Evolutionary conservation across 2,329 filamentous ascomycete genomes (phyloP), one percentile per base, ranked within the genome.

Genomic region (Orbilia oligospora): DNA sequence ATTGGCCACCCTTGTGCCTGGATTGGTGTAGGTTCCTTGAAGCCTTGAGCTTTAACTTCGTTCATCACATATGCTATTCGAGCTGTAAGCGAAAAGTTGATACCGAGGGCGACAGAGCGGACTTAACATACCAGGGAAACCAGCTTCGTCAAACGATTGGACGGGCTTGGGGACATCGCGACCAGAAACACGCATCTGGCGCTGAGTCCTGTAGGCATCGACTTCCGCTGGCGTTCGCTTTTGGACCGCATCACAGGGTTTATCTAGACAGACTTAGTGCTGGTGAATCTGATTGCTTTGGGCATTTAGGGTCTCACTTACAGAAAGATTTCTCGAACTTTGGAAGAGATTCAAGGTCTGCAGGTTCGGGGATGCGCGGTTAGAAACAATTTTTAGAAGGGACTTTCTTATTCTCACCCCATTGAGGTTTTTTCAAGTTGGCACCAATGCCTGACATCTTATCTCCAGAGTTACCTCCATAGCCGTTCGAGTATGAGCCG

Each of bases 271-370:
- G 36, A 9, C 41, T 66, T 49, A 58, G 30, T 9, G 12, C n/a
- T 5, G 41, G 46, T 9, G 36, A 24, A 27, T n/a, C 41, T 27
- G 18, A n/a, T 27, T 1, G 18, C 10, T 20, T 6, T 16, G 0
- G 14, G 27, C 2, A n/a, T 20, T 22, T 46, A 16, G 36, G 33
- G 27, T 9, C 4, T 33, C 18, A 64, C 79, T 12, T 73, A 81
- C 80, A 99, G 87, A 99, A 99, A 8, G 93, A 94, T 87, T 99
- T 99, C 85, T 99, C 96, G 87, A 99, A 99, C 86, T 98, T 98
- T 82, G 96, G 95, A 55, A 99, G 84, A 5, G 91, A 85, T 83
- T 85, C 87, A 68, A 96, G 83, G 84, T 99, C 96, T 96, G 44
- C 5, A 44, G 14, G 41, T 58, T 20, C 27, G 16, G 14, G 20